Percentiles rank a stretch among this genome's conserved stretches.
phyloP scores from a whole-genome alignment of 352 stramenopile genomes.

The Plasmopara muralis region DNA sequence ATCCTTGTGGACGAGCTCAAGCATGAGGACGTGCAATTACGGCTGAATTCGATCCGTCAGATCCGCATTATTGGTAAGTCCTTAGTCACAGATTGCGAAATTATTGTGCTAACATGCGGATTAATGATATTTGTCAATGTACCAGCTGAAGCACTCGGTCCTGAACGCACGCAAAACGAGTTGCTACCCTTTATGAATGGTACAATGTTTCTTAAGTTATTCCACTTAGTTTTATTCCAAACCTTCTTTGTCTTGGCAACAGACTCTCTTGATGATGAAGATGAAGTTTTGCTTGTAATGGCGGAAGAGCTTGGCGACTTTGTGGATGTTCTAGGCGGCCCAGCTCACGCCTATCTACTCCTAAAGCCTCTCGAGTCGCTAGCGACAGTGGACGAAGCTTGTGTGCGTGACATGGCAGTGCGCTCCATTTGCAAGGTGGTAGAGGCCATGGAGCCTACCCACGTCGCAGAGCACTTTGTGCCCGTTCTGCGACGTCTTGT shows the following conservation, averaged over 20 bases:
- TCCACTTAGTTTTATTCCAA: background rate
- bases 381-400: conserved; percentile 91
- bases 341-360: conserved; percentile 80
- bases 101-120: conserved; percentile 8
- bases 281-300: conserved; percentile 95
- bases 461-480: conserved; percentile 89
- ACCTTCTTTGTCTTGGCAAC: background rate
- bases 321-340: conserved; percentile 87
- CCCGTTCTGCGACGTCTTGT: conserved; percentile 91
- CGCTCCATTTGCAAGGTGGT: conserved; percentile 87
- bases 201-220: conserved; percentile 9
- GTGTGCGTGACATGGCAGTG: conserved; percentile 90
- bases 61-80: conserved; percentile 83
- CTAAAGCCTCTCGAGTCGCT: conserved; percentile 93
- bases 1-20: conserved; percentile 91
- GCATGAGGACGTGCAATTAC: conserved; percentile 88
- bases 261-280: conserved; percentile 97
- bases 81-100: background rate
- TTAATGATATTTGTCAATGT: conserved; percentile 4
- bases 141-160: conserved; percentile 81
- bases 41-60: conserved; percentile 89
- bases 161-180: conserved; percentile 89
- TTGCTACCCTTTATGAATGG: conserved; percentile 97
- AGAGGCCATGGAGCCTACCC: conserved; percentile 72
- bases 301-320: conserved; percentile 90